Evolutionary conservation across 2,329 filamentous ascomycete genomes (phyloP), one percentile per base, ranked within the genome.

Genomic region (Aphanocladium album): DNA sequence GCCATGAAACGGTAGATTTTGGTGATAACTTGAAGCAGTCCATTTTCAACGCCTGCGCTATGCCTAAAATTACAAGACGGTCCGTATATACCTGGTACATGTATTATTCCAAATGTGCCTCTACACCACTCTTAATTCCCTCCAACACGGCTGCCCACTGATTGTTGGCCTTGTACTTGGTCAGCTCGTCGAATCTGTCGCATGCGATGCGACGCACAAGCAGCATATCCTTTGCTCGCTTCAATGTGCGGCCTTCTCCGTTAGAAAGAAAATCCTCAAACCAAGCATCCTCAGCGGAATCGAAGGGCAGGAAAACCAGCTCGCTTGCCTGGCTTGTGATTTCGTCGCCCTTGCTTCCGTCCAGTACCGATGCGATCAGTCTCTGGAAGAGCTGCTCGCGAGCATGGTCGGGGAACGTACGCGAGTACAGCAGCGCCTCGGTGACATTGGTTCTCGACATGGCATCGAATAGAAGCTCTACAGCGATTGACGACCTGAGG

Each of bases 401-500:
- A 16, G 83, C 80, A 53, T 80, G 73, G 12, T 86, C 82, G 12
- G 88, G 81, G 63, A 89, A 83, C 1, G 81, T 81, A 41, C 89
- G 85, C 6, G 86, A 83, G 72, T 91, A 95, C 63, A 85, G 85
- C 60, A 93, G 86, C 2, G 89, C 88, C 68, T 92, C 89, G 0
- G 85, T 83, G 5, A 93, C 79, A 67, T 83, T 90, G 8, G 87
- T 85, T 39, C 78, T 78, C 1, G 86, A 83, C 52, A 95, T 79
- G 8, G 89, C 87, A 46, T 83, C 80, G 66, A 91, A 92, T 37
- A 93, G 84, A 8, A 86, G 79, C 62, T 84, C 80, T 11, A 90
- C 79, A 0, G 89, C 84, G 30, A 80, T 77, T 1, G 82, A 77
- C 0, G 80, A 83, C 65, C 83, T 83, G n/a, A 96, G 77, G 21